Evolutionary conservation across 306 rosid genomes (phyloP), one percentile per base, ranked within the genome.

Genomic region (Sesbania bispinosa): DNA sequence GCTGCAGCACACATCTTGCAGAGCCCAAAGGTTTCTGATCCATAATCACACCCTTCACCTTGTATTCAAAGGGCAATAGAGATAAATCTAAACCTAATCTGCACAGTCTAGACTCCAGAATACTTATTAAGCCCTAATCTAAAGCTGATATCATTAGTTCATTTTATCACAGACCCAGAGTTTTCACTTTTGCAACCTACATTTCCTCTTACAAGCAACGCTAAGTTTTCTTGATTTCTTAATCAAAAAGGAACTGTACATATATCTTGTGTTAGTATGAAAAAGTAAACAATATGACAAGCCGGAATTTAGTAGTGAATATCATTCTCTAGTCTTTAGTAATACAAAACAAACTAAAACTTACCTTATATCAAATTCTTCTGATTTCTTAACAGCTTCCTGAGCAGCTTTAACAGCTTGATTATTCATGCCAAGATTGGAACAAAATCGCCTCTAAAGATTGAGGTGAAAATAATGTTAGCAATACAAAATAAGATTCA

Each of bases 391-490:
- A 78, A 94, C 96, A 67, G 98, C 89, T 85, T 94, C 98, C 78
- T 90, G 96, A 73, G 99, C 99, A 82, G 99, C 99, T 83, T 94
- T 94, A 57, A 91, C 92, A 1, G 95, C 94, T 85, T 94, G 97
- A 79, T 90, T 89, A 76, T 67, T 94, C 98, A 94, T 94, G 57
- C 97, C 97, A 73, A 94, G 97, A 84, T 94, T 87, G 46, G 98
- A 94, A 80, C 98, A 94, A 78, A 94, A 94, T 26, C 98, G 96
- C 81, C 97, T 87, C 98, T 94, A 20, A 52, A 82, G 51, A 62
- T 71, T 58, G 27, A 33, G 47, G 38, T 24, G 29, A 77, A 66
- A 62, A 47, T 6, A 14, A 10, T 41, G 66, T 73, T 21, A 77
- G 65, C 66, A 7, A 39, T 61, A 63, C 45, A 23, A 47, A 11